Evolutionary conservation across 441 rosid species (phyloP), one percentile per base, ranked within the genome.

Genomic region (Brassica hybrid): DNA sequence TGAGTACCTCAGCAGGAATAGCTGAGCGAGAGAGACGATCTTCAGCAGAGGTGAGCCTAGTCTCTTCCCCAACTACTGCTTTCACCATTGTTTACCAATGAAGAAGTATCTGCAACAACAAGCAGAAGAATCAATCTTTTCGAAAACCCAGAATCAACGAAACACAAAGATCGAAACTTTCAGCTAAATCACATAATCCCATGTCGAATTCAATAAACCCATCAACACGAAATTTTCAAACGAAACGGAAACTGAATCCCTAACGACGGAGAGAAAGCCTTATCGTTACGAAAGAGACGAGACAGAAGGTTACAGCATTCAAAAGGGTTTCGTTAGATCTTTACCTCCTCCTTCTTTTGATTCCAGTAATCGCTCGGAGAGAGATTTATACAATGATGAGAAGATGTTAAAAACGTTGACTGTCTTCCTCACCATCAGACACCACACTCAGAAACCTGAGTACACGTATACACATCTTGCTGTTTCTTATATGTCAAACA

Each of bases 51-150:
- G 80, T 83, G 78, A 94, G 97, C 67, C 80, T 91, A 65, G 83
- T 34, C 82, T 92, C 97, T 78, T 94, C 97, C 77, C 97, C 97
- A 27, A 88, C 84, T 58, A 89, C 90, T 3, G 88, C 90, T 85
- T 89, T 94, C 88, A 94, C 97, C 98, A 92, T 94, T 79, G 48
- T 81, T 56, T 6, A 19, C 1, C 54, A 36, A 2, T 60, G 23
- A 3, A 34, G 16, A 4, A 1, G 12, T 67, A 62, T 56, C 79
- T 74, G 72, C 38, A 36, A 36, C 50, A 45, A 62, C 45, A 58
- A 52, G 57, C 14, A 52, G 57, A 50, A 48, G 54, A 48, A 48
- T 43, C 1, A 2, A 52, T 5, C 16, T 27, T 30, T 32, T 11
- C 17, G 32, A 18, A 56, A 36, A 0, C 52, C 52, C 8, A 65